Base-by-base conservation (phyloP, 1,284 basidiomycete genomes). In the Rugosomyces carneus region DNA sequence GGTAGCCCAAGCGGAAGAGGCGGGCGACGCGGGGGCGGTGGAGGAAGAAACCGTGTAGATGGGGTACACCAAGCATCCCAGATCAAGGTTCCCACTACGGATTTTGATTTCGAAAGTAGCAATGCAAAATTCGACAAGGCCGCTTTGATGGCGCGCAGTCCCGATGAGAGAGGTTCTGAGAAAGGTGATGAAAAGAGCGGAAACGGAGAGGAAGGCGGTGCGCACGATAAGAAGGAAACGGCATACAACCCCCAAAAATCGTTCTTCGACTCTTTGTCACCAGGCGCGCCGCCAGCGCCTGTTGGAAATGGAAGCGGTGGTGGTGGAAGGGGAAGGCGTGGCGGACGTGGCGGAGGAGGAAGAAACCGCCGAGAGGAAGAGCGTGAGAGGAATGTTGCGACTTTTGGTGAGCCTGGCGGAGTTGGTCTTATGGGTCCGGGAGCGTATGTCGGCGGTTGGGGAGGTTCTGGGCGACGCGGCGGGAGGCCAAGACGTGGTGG, bases 81-180 rank as follows among this genome's bases (percentile, higher is more conserved):
- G 50, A 65, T 78, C 48, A 76, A 75, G 53, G 76, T 89, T 0
- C 87, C 87, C 0, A 61, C 70, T 1, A 80, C 80, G 0, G 87
- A 89, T 59, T 89, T 89, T 57, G 87, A 89, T 65, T 90, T 89
- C 60, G 68, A 75, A 60, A 71, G 72, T 48, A 76, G 77, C 49
- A 90, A 89, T 52, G 83, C 82, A 4, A 76, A 77, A 43, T 89
- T 90, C 55, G 83, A 88, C 64, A 89, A 89, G 63, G 66, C 77
- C 13, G 76, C 79, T 6, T 44, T 81, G 20, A 1, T 62, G 61
- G 20, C 61, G 57, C 11, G 62, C 56, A 8, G 63, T 60, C 19
- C 35, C 5, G 52, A 52, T 2, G 64, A 58, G 52, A 63, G 52
- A 37, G 63, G 62, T 31, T 61, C 53, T 13, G 65, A 60, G n/a